These are phyloP conservation scores for Aspergillus costaricaensis DNA, from an alignment of 2,329 filamentous ascomycete species.

Conservation along the genomic window DNA sequence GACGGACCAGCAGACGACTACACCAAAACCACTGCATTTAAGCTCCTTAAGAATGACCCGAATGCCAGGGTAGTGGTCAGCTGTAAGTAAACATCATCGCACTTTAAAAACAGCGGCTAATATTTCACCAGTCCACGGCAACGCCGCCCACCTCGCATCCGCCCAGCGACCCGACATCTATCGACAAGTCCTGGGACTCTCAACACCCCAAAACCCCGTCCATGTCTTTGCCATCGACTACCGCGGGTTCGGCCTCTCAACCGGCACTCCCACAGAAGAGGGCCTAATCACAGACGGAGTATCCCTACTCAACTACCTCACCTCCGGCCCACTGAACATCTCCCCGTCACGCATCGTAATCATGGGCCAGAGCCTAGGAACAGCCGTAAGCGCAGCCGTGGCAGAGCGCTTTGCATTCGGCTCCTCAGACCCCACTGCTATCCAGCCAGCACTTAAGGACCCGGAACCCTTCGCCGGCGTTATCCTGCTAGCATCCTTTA, in stretches of 20 bases:
- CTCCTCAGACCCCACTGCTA: constrained; percentile 33
- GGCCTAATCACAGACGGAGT: constrained; percentile 80
- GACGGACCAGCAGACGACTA: constrained; percentile 56
- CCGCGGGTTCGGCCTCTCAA: constrained; percentile 80
- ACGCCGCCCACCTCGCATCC: constrained; percentile 83
- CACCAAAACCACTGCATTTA: constrained; percentile 51
- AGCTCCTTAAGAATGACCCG: constrained; percentile 52
- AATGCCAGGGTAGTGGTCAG: constrained; percentile 58
- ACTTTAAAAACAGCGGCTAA: background rate
- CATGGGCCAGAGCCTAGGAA: constrained; percentile 84
- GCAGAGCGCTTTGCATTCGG: constrained; percentile 68
- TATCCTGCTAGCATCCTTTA: constrained; percentile 78
- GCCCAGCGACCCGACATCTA: constrained; percentile 75
- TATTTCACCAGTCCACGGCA: constrained; percentile 52
- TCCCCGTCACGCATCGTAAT: constrained; percentile 73
- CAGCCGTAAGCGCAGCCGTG: constrained; percentile 75
- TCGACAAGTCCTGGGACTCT: constrained; percentile 72
- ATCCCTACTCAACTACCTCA: constrained; percentile 67
- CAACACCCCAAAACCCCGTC: constrained; percentile 60
- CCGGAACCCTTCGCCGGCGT: constrained; percentile 73
- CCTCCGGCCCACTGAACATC: constrained; percentile 61
- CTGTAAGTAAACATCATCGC: constrained; percentile 41
- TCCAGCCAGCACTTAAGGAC: constrained; percentile 45
- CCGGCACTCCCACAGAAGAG: constrained; percentile 74
- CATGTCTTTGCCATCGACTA: constrained; percentile 91